Percentiles rank a stretch among this genome's conserved stretches.
These are phyloP conservation scores for Pulveroboletus sp. DNA, from an alignment of 1,284 basidiomycete genomes.

Conservation along the genomic window DNA sequence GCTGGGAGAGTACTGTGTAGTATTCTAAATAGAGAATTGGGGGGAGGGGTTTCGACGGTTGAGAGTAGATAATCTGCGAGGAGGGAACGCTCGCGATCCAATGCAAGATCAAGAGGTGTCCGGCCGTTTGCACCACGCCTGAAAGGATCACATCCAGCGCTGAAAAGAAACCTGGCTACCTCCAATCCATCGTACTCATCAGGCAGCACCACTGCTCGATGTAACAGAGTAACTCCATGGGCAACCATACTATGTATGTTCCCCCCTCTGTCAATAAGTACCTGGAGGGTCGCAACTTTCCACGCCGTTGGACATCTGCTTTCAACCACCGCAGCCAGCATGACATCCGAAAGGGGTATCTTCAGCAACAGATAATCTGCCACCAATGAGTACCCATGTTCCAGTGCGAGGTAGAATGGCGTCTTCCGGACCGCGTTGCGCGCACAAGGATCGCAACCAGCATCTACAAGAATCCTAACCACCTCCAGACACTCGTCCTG, in stretches of 20 bases:
- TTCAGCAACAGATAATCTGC: slow-evolving; percentile 1
- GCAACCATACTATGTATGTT: neutral
- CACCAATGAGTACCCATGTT: neutral
- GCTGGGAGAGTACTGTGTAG: neutral
- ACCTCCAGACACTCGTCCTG: neutral
- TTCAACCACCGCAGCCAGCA: neutral
- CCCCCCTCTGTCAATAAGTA: neutral
- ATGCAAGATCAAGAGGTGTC: neutral
- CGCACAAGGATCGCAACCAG: neutral
- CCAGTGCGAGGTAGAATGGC: neutral
- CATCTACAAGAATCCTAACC: neutral
- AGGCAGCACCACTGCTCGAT: neutral
- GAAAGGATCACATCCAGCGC: neutral
- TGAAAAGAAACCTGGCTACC: neutral
- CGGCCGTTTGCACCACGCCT: neutral
- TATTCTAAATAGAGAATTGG: neutral
- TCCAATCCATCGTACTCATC: neutral
- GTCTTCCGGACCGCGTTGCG: neutral
- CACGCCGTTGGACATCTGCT: neutral
- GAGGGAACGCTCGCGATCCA: neutral
- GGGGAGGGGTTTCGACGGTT: neutral
- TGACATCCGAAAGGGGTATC: neutral
- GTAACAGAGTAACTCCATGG: neutral
- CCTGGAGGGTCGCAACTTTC: neutral
- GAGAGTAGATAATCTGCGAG: neutral